phyloP scores from a whole-genome alignment of 768 basidiomycete species.

The Roridomyces roridus region DNA sequence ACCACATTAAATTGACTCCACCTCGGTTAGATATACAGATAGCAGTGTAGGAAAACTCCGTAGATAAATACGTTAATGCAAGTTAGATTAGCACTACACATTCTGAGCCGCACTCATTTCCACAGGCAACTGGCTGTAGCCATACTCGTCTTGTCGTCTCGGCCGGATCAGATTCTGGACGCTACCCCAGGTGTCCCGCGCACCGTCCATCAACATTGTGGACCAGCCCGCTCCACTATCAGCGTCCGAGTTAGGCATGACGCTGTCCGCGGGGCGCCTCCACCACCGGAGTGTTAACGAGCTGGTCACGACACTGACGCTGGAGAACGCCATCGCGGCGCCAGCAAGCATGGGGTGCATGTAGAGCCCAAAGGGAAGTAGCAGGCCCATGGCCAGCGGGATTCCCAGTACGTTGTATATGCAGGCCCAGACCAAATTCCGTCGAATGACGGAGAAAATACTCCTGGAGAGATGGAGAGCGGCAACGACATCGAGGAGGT shows the following conservation, averaged over 20 bases:
- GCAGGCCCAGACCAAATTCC: slow-evolving; percentile 97
- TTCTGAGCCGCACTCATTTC: slow-evolving; percentile 54
- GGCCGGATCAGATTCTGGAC: slow-evolving; percentile 47
- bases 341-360: slow-evolving; percentile 99
- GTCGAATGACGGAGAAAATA: slow-evolving; percentile 89
- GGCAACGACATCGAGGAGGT: slow-evolving; percentile 96
- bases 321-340: slow-evolving; percentile 98
- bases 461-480: slow-evolving; percentile 88
- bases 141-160: slow-evolving; percentile 45
- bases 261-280: slow-evolving; percentile 70
- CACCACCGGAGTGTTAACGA: slow-evolving; percentile 88
- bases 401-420: slow-evolving; percentile 93
- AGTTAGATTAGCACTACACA: slow-evolving; percentile 5
- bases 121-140: slow-evolving; percentile 76
- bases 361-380: slow-evolving; percentile 90
- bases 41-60: neutral
- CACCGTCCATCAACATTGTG: slow-evolving; percentile 56
- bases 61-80: neutral
- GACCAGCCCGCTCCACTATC: slow-evolving; percentile 49
- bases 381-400: slow-evolving; percentile 96
- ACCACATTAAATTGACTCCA: no score
- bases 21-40: no score
- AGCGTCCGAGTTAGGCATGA: slow-evolving; percentile 68
- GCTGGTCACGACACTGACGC: slow-evolving; percentile 92
- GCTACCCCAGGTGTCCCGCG: slow-evolving; percentile 46